Conservation (phyloP, 768 basidiomycete genomes). For the Dioszegia aurantiaca region DNA sequence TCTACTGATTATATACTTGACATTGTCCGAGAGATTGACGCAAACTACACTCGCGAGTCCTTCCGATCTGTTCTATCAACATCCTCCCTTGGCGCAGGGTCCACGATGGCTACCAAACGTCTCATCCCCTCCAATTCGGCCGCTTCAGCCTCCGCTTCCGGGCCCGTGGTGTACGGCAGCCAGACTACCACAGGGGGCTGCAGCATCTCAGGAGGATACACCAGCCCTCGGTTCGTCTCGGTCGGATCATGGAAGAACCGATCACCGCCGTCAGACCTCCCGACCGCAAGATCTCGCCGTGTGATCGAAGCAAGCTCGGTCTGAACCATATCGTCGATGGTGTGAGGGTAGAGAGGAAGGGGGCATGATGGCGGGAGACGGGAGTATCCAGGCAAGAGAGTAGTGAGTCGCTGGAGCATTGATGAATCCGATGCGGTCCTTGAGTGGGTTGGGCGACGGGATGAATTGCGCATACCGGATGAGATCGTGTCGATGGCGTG, state of each 20-base stretch:
- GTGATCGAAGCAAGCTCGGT: conserved; percentile 59
- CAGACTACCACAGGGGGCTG: conserved; percentile 76
- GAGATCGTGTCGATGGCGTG: conserved; percentile 14
- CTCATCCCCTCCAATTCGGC: conserved; percentile 73
- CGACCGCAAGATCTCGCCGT: conserved; percentile 13
- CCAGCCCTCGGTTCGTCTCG: conserved; percentile 70
- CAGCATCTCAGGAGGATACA: conserved; percentile 78
- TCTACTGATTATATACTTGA: background rate
- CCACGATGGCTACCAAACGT: conserved; percentile 64
- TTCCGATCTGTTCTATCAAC: conserved; percentile 2
- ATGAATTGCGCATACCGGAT: conserved; percentile 47
- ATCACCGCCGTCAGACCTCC: conserved; percentile 57
- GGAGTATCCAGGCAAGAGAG: conserved; percentile 65
- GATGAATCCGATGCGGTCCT: conserved; percentile 21
- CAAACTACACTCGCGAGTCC: background rate
- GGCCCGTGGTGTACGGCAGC: conserved; percentile 73
- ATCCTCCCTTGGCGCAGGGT: conserved; percentile 4
- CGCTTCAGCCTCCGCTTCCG: conserved; percentile 71
- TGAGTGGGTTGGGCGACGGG: conserved; percentile 49
- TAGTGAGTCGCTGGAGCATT: conserved; percentile 39
- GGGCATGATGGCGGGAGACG: conserved; percentile 48
- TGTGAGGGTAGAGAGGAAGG: conserved; percentile 64
- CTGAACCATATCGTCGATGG: conserved; percentile 73
- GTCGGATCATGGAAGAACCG: conserved; percentile 71
- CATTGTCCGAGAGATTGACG: background rate